Evolutionary conservation across 2,329 filamentous ascomycete species (phyloP).

Genomic region (Graphilbum sp.): DNA sequence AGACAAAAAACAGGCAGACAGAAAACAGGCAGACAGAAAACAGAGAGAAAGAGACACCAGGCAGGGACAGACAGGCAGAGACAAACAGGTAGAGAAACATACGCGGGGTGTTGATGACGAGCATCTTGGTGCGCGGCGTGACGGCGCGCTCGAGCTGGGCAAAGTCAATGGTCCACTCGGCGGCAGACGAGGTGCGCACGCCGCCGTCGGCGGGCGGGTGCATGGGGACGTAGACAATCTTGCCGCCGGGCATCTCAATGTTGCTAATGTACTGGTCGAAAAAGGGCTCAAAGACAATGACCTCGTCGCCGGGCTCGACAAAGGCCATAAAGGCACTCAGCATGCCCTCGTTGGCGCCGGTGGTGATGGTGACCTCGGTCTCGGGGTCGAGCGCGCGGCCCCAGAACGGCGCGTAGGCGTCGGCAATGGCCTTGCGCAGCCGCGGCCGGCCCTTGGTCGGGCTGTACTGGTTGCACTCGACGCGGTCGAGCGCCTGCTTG

Average conservation of each 20-base stretch:
- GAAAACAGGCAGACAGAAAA: too few species aligned
- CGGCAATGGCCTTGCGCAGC: slow-evolving; percentile 80
- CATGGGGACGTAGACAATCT: slow-evolving; percentile 88
- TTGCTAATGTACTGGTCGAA: slow-evolving; percentile 99
- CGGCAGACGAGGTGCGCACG: slow-evolving; percentile 63
- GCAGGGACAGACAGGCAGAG: background rate
- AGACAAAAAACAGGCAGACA: background rate
- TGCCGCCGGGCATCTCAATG: slow-evolving; percentile 95
- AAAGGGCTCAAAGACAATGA: slow-evolving; percentile 96
- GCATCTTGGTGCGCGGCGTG: slow-evolving; percentile 83
- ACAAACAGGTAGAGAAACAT: slow-evolving; percentile 4
- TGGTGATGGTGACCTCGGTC: slow-evolving; percentile 88
- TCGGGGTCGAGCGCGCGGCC: slow-evolving; percentile 69
- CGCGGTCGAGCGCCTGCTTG: slow-evolving; percentile 71
- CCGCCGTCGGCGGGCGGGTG: slow-evolving; percentile 73
- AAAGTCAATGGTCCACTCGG: slow-evolving; percentile 80
- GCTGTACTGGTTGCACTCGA: slow-evolving; percentile 98
- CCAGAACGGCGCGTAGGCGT: slow-evolving; percentile 84
- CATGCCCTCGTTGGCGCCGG: slow-evolving; percentile 85
- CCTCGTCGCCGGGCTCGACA: slow-evolving; percentile 84
- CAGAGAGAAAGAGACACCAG: background rate
- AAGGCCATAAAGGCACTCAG: slow-evolving; percentile 97
- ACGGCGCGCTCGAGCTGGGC: slow-evolving; percentile 66
- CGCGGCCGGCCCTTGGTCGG: slow-evolving; percentile 86
- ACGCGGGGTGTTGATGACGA: slow-evolving; percentile 68